phyloP scores from a whole-genome alignment of 148 eudicot species.

The Camellia japonica region DNA sequence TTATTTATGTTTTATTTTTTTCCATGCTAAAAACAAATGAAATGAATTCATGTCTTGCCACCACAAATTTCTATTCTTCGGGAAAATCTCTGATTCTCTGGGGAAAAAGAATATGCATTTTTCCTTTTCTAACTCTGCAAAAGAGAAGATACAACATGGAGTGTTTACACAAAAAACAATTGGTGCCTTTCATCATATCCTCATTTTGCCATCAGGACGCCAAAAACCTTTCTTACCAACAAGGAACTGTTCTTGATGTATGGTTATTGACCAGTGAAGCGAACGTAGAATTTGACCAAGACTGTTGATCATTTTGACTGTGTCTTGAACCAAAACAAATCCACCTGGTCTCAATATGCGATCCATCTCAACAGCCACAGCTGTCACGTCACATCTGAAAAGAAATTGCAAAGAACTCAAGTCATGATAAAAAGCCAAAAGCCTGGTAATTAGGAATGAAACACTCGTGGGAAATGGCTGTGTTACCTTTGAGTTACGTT shows the following conservation, averaged over 20 bases:
- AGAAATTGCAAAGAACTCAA: background rate
- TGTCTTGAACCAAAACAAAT: constrained; percentile 62
- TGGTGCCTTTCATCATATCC: background rate
- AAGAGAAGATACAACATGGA: background rate
- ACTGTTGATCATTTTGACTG: constrained; percentile 40
- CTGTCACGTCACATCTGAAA: constrained; percentile 68
- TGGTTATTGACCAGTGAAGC: constrained; percentile 66
- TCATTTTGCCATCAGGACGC: constrained; percentile 56
- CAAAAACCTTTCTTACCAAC: constrained; percentile 74
- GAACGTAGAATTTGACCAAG: constrained; percentile 59
- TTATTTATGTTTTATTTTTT: background rate
- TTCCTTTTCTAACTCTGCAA: background rate
- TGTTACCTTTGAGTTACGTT: constrained; percentile 63
- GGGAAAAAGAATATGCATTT: background rate
- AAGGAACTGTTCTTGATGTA: constrained; percentile 59
- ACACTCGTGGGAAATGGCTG: background rate
- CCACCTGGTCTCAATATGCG: constrained; percentile 83
- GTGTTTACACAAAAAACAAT: background rate
- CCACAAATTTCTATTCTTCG: background rate
- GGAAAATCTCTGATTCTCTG: no score
- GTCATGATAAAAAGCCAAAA: background rate
- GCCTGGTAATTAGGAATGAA: background rate
- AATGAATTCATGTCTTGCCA: background rate
- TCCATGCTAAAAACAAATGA: background rate
- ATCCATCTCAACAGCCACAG: constrained; percentile 77